Evolutionary conservation across 1,284 basidiomycete genomes (phyloP).

Genomic region (Inonotus hispidus): DNA sequence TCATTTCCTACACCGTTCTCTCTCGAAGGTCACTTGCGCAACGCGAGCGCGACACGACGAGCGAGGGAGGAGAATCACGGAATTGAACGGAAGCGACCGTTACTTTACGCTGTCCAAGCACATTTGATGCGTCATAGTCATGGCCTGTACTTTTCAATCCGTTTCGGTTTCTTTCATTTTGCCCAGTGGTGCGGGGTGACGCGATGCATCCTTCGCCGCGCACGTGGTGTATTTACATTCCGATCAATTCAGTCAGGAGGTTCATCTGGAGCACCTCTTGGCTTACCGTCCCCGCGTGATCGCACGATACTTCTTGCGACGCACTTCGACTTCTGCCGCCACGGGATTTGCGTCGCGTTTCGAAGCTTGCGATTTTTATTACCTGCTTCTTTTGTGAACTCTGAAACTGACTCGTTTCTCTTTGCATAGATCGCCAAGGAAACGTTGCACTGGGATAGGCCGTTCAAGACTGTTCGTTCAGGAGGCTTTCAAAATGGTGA

Average conservation of each 20-base stretch:
- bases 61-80: neutral
- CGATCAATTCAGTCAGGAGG: neutral
- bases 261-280: neutral
- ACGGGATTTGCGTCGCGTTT: neutral
- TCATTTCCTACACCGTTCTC: neutral
- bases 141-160: neutral
- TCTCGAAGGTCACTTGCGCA: neutral
- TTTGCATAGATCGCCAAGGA: slow-evolving; percentile 66
- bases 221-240: neutral
- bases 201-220: neutral
- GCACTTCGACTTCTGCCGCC: neutral
- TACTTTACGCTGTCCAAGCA: neutral
- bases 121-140: neutral
- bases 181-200: neutral
- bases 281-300: neutral
- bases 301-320: neutral
- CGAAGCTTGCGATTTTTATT: neutral
- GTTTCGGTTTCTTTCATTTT: neutral
- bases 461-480: slow-evolving; percentile 84
- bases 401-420: neutral
- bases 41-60: neutral
- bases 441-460: slow-evolving; percentile 84
- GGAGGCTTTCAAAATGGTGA: slow-evolving; percentile 87
- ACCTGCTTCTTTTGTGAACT: neutral
- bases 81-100: neutral